Percentiles rank a stretch among this genome's conserved stretches.
phyloP scores from a whole-genome alignment of 495 filamentous ascomycete species.

The Thermothielavioides terrestris region DNA sequence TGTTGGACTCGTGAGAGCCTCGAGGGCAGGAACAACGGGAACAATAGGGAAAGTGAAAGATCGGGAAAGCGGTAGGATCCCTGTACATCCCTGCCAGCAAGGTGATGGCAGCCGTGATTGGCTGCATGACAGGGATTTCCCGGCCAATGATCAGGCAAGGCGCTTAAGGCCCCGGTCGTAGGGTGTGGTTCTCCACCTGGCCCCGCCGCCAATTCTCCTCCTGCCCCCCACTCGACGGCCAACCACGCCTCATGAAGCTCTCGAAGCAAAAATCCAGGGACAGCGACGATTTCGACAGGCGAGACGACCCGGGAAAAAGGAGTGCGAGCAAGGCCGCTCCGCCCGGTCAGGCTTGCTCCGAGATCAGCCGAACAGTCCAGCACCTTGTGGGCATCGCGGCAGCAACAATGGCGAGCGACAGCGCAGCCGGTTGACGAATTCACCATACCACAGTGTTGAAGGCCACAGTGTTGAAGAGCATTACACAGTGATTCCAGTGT shows the following conservation, averaged over 20 bases:
- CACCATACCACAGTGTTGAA: too few species aligned
- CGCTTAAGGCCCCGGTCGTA: conserved; percentile 21
- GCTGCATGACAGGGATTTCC: conserved; percentile 17
- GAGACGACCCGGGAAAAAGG: neutral
- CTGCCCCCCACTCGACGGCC: conserved; percentile 2
- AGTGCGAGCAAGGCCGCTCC: too few species aligned
- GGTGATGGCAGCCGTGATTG: conserved; percentile 29
- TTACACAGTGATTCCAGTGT: too few species aligned
- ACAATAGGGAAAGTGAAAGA: conserved; percentile 21
- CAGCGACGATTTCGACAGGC: neutral
- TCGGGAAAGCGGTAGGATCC: conserved; percentile 21
- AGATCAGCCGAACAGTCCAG: neutral
- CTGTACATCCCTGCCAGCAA: conserved; percentile 18
- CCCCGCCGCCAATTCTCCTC: conserved; percentile 7
- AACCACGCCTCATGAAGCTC: conserved; percentile 11
- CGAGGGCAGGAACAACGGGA: conserved; percentile 19
- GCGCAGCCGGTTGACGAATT: too few species aligned
- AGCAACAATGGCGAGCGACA: neutral
- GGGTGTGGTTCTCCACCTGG: conserved; percentile 5
- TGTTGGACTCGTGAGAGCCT: neutral
- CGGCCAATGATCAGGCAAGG: conserved; percentile 24
- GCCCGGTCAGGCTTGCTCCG: neutral
- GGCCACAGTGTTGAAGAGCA: too few species aligned
- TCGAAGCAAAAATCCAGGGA: neutral
- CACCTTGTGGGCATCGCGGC: too few species aligned